Evolutionary conservation across 139 green algal species (phyloP).

Genomic region (Yamagishiella unicocca): DNA sequence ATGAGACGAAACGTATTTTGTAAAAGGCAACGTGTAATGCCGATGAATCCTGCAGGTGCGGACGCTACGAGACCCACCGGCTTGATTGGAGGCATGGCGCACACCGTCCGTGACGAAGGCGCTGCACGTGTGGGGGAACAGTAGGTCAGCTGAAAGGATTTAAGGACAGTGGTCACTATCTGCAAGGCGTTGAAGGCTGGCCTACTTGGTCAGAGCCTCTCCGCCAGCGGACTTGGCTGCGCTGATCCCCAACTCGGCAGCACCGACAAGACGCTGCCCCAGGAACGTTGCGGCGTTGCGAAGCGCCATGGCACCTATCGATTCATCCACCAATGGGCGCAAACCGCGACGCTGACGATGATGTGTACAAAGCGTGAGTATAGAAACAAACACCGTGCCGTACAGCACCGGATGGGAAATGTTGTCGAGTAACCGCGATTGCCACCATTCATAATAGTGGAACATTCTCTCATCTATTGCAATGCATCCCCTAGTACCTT

Average conservation of each 20-base stretch:
- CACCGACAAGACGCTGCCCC: conserved; percentile 23
- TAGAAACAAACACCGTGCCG: too few species aligned
- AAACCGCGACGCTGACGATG: neutral
- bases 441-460: too few species aligned
- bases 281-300: conserved; percentile 35
- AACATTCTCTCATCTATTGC: too few species aligned
- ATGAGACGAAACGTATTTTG: neutral
- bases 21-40: neutral
- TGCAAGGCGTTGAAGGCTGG: too few species aligned
- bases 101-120: conserved; percentile 52
- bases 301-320: conserved; percentile 36
- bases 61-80: conserved; percentile 49
- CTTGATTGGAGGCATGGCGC: conserved; percentile 69
- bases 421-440: too few species aligned
- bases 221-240: conserved; percentile 29
- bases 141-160: neutral
- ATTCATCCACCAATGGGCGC: conserved; percentile 3
- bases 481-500: too few species aligned
- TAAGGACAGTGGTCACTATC: neutral
- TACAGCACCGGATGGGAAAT: too few species aligned
- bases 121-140: conserved; percentile 12
- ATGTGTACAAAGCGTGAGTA: too few species aligned
- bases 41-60: neutral
- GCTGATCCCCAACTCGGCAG: conserved; percentile 35
- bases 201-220: conserved; percentile 41